A percentile compares a stretch with the other conserved stretches of the same genome.
phyloP scores from a whole-genome alignment of 2,329 filamentous ascomycete species.

The Macroventuria anomochaeta region DNA sequence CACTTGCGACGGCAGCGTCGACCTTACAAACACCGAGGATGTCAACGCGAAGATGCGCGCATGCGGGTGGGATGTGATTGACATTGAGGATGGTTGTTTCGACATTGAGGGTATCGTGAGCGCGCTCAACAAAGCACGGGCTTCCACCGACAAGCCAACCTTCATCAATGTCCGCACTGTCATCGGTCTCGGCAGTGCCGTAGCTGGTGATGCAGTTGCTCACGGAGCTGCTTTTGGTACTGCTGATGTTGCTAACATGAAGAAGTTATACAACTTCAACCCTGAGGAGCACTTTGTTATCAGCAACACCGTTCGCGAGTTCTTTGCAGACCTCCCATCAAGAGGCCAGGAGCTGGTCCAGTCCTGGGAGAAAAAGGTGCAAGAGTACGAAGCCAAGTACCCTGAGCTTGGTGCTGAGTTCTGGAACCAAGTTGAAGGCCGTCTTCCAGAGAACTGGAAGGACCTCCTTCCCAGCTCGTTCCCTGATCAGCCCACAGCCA shows the following conservation, averaged over 20 bases:
- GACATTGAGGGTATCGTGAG: slow-evolving; percentile 58
- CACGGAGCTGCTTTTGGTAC: slow-evolving; percentile 65
- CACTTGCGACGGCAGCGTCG: slow-evolving; percentile 64
- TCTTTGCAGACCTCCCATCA: slow-evolving; percentile 58
- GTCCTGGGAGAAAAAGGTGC: slow-evolving; percentile 58
- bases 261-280: slow-evolving; percentile 58
- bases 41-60: slow-evolving; percentile 65
- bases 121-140: slow-evolving; percentile 56
- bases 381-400: slow-evolving; percentile 53
- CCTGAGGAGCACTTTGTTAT: slow-evolving; percentile 57
- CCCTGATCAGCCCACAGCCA: slow-evolving; percentile 56
- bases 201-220: slow-evolving; percentile 58
- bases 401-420: slow-evolving; percentile 61
- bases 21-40: slow-evolving; percentile 63
- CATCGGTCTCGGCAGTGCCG: slow-evolving; percentile 60
- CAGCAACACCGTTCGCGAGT: slow-evolving; percentile 56
- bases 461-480: slow-evolving; percentile 59
- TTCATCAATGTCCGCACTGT: slow-evolving; percentile 66
- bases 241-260: slow-evolving; percentile 63
- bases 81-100: slow-evolving; percentile 60
- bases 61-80: slow-evolving; percentile 63
- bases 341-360: slow-evolving; percentile 56
- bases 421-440: slow-evolving; percentile 55
- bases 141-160: slow-evolving; percentile 57
- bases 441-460: slow-evolving; percentile 57